These are phyloP conservation scores for Dipteronia dyeriana DNA, from an alignment of 345 rosid genomes.

Conservation along the genomic window DNA sequence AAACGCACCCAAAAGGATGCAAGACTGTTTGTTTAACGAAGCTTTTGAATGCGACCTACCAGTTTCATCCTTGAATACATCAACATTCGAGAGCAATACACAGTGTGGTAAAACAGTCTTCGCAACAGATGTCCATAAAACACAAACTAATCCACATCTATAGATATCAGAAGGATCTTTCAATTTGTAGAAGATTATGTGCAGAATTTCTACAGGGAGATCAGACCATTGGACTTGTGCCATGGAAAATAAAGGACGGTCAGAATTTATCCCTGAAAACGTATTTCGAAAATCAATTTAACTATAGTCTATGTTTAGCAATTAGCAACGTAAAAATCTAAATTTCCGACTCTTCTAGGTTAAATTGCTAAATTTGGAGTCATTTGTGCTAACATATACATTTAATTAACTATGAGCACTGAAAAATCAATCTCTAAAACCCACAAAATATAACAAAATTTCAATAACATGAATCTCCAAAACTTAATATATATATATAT, in stretches of 20 bases:
- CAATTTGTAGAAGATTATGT: not conserved
- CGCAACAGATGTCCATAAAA: not conserved
- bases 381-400: not conserved
- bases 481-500: too few species aligned
- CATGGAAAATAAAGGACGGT: not conserved
- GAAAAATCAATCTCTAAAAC: not conserved
- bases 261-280: not conserved
- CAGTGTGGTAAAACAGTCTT: not conserved
- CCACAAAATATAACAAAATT: too few species aligned
- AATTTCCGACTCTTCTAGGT: too few species aligned
- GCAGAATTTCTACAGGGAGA: not conserved
- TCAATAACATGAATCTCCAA: not conserved
- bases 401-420: not conserved
- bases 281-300: too few species aligned
- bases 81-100: not conserved
- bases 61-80: not conserved
- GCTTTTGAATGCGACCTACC: not conserved
- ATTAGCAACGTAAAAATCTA: too few species aligned
- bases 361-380: too few species aligned
- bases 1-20: too few species aligned
- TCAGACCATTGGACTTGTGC: not conserved
- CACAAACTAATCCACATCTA: not conserved
- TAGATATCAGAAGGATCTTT: not conserved
- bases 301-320: too few species aligned
- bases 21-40: not conserved